Evolutionary conservation across 805 yeast genomes (phyloP).

Genomic region (Kuraishia molischiana): DNA sequence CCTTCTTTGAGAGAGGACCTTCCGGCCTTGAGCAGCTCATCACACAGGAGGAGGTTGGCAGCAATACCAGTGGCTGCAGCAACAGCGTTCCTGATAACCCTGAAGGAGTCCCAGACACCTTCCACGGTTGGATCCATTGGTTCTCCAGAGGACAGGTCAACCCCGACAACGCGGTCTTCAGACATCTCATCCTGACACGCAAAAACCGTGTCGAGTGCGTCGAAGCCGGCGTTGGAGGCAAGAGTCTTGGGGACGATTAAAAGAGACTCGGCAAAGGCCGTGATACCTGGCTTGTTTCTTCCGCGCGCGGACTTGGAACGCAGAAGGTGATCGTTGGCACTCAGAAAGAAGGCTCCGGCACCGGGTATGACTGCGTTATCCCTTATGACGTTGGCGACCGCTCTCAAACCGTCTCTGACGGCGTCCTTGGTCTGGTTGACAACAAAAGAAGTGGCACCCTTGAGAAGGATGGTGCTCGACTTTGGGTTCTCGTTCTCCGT

Average conservation of each 20-base stretch:
- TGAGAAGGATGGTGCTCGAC: conserved; percentile 83
- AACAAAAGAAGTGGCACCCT: conserved; percentile 86
- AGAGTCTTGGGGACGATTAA: conserved; percentile 89
- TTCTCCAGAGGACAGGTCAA: conserved; percentile 85
- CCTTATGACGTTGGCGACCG: conserved; percentile 83
- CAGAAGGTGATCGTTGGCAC: conserved; percentile 62
- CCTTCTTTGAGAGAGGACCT: conserved; percentile 67
- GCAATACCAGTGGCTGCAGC: conserved; percentile 93
- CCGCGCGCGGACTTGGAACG: conserved; percentile 60
- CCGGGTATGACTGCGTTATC: conserved; percentile 90
- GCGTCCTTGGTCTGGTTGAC: conserved; percentile 94
- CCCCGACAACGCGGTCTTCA: conserved; percentile 80
- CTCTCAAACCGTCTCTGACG: conserved; percentile 91
- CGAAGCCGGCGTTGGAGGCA: conserved; percentile 87
- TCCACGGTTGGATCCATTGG: conserved; percentile 91
- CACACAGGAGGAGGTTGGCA: conserved; percentile 84
- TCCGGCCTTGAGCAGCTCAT: conserved; percentile 94
- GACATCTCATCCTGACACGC: conserved; percentile 82
- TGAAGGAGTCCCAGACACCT: conserved; percentile 94
- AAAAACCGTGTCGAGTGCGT: conserved; percentile 80
- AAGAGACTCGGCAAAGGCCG: conserved; percentile 89
- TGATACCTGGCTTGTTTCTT: conserved; percentile 79
- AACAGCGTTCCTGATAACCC: conserved; percentile 89
- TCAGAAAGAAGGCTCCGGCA: conserved; percentile 91
- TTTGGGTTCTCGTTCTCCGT: conserved; percentile 87